Conservation (phyloP, 805 yeast genomes). For the Tetrapisispora taiwanensis region DNA sequence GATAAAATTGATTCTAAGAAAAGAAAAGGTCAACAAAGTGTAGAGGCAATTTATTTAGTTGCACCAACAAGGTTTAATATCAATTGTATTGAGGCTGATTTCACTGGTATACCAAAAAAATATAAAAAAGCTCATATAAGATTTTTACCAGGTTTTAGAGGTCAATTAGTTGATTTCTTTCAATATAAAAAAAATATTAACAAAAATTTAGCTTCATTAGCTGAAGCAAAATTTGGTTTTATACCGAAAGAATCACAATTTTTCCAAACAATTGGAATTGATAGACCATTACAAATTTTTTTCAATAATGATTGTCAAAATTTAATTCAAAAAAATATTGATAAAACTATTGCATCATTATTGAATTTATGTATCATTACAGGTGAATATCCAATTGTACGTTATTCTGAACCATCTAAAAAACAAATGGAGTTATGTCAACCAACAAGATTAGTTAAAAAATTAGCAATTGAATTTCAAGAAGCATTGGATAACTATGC, state of each 20-base stretch:
- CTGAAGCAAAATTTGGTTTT: conserved; percentile 39
- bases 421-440: conserved; percentile 38
- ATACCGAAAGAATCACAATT: conserved; percentile 61
- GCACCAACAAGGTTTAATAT: conserved; percentile 60
- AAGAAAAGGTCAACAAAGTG: conserved; percentile 50
- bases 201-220: conserved; percentile 25
- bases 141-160: conserved; percentile 51
- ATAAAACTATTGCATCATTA: conserved; percentile 51
- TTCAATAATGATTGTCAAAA: conserved; percentile 57
- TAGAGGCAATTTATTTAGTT: conserved; percentile 73
- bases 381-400: conserved; percentile 80
- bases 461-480: conserved; percentile 68
- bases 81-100: conserved; percentile 73
- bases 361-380: conserved; percentile 65
- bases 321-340: conserved; percentile 48
- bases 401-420: conserved; percentile 52
- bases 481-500: conserved; percentile 64
- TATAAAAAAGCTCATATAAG: conserved; percentile 67
- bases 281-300: conserved; percentile 58
- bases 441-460: conserved; percentile 51
- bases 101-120: conserved; percentile 49
- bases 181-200: conserved; percentile 24
- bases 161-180: conserved; percentile 22
- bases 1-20: conserved; percentile 48
- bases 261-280: conserved; percentile 52